Evolutionary conservation across 768 basidiomycete species (phyloP).

Genomic region (Tulasnella sp.): DNA sequence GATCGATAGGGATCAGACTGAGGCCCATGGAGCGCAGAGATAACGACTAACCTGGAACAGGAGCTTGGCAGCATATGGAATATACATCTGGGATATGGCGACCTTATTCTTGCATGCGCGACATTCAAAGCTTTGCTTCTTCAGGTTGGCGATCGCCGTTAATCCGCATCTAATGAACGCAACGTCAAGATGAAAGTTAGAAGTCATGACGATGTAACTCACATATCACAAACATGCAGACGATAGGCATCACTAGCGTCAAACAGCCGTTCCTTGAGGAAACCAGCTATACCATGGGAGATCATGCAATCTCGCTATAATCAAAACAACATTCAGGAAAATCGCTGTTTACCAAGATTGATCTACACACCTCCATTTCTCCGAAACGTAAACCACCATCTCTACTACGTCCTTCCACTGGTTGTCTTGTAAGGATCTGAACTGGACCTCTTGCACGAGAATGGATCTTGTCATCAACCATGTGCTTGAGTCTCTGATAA

Average conservation of each 20-base stretch:
- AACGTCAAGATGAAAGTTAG: not conserved
- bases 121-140: slow-evolving; percentile 99
- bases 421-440: slow-evolving; percentile 93
- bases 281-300: slow-evolving; percentile 95
- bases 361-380: slow-evolving; percentile 71
- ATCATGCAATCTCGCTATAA: slow-evolving; percentile 91
- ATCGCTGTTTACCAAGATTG: not conserved
- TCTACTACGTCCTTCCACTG: slow-evolving; percentile 95
- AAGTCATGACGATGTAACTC: slow-evolving; percentile 26
- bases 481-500: slow-evolving; percentile 97
- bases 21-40: not conserved
- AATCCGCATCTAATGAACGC: slow-evolving; percentile 62
- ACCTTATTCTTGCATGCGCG: slow-evolving; percentile 97
- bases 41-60: slow-evolving; percentile 70
- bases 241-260: slow-evolving; percentile 89
- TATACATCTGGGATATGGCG: slow-evolving; percentile 77
- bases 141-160: slow-evolving; percentile 96
- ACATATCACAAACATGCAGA: slow-evolving; percentile 94
- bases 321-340: slow-evolving; percentile 2
- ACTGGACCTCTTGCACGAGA: slow-evolving; percentile 94
- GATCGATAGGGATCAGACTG: not conserved
- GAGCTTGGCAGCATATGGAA: slow-evolving; percentile 94
- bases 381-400: slow-evolving; percentile 99
- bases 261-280: slow-evolving; percentile 94
- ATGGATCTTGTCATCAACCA: slow-evolving; percentile 99